A percentile compares a stretch with the other conserved stretches of the same genome.
Evolutionary conservation across 2,329 filamentous ascomycete genomes (phyloP).

Genomic region (Nothopassalora personata): DNA sequence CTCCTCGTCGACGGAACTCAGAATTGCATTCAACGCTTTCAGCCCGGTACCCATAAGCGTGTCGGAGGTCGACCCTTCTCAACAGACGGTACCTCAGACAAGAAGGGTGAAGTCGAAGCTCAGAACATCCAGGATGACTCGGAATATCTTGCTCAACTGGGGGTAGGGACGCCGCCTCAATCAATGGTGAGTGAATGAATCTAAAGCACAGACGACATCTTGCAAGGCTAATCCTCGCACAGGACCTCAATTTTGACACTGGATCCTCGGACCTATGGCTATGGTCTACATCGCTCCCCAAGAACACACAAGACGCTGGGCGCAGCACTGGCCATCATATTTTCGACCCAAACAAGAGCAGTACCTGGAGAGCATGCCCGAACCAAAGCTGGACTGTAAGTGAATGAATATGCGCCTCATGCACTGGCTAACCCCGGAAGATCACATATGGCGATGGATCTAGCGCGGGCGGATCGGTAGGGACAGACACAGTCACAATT

Average conservation of each 20-base stretch:
- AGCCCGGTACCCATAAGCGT: constrained; percentile 5
- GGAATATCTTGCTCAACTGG: constrained; percentile 59
- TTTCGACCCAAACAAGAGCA: constrained; percentile 58
- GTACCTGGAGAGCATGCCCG: constrained; percentile 49
- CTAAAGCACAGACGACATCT: no score
- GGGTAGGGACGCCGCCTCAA: constrained; percentile 62
- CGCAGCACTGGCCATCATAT: constrained; percentile 44
- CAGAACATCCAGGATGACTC: constrained; percentile 64
- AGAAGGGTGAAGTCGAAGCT: constrained; percentile 20
- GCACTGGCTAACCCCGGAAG: constrained; percentile 22
- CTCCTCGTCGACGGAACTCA: constrained; percentile 8
- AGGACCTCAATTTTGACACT: constrained; percentile 62
- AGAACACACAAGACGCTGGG: constrained; percentile 25
- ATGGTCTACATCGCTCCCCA: constrained; percentile 26
- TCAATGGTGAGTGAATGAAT: constrained; percentile 27
- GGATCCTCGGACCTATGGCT: constrained; percentile 65
- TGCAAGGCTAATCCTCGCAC: not conserved
- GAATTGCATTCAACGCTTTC: constrained; percentile 9
- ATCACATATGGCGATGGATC: constrained; percentile 65
- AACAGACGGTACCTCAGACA: constrained; percentile 8
- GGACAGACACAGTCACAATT: constrained; percentile 56
- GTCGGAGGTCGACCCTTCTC: constrained; percentile 11
- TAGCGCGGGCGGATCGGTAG: constrained; percentile 60
- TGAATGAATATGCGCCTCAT: not conserved
- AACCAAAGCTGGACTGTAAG: constrained; percentile 49